Conservation (phyloP, 225 moss, liverwort and hornwort species). For the Pseudoscleropodium purum region DNA sequence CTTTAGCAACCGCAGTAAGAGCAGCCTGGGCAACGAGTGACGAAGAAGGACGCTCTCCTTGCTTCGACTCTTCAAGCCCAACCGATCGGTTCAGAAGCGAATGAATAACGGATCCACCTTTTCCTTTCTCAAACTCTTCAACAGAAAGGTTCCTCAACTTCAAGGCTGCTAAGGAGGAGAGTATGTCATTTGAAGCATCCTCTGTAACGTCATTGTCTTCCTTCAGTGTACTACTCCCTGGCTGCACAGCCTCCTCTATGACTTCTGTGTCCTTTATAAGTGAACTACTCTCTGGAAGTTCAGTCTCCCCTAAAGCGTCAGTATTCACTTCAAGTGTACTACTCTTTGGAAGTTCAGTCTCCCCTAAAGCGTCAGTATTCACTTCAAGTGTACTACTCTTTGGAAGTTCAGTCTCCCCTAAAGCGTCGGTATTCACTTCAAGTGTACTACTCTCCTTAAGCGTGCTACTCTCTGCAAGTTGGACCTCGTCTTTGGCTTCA, state of each 20-base stretch:
- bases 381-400: background rate
- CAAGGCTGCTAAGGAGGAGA: conserved; percentile 21
- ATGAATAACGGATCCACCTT: conserved; percentile 34
- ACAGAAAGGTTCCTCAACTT: background rate
- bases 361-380: too few species aligned
- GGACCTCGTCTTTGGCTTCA: background rate
- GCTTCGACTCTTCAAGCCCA: conserved; percentile 44
- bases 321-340: background rate
- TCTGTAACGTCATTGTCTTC: background rate
- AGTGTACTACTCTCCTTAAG: background rate
- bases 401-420: too few species aligned
- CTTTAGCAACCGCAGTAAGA: conserved; percentile 50
- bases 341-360: background rate
- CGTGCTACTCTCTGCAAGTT: background rate
- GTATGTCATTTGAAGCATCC: conserved; percentile 7
- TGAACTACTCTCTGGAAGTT: background rate
- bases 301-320: background rate
- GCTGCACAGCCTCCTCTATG: background rate
- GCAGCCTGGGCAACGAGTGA: conserved; percentile 65
- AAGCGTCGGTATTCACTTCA: too few species aligned
- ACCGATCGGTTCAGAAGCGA: conserved; percentile 49
- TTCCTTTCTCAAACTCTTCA: conserved; percentile 8
- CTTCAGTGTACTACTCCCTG: background rate
- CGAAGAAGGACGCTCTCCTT: conserved; percentile 34
- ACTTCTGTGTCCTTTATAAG: background rate